Evolutionary conservation across 768 basidiomycete species (phyloP), one percentile per base, ranked within the genome.

Genomic region (Lepiota brunneoincarnata): DNA sequence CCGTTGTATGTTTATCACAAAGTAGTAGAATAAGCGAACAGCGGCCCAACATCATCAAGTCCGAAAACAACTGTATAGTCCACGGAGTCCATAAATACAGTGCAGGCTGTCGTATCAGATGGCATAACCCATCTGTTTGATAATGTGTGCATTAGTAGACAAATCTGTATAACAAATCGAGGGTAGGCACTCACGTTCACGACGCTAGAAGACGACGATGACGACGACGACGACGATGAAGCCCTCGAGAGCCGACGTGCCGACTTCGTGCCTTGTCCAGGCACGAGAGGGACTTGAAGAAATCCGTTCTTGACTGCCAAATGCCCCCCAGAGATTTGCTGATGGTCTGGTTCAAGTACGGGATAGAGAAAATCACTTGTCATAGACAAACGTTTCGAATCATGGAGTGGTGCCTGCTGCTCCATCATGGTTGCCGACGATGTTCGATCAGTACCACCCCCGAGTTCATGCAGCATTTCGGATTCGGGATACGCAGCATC

Each of bases 341-440:
- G 40, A 14, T 34, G 23, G 10, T 45, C 43, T 5, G 51, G 51
- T 39, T 53, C 43, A 37, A 53, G 36, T 12, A 53, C 43, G 7
- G 51, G 51, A 31, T 45, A 53, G 11, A 43, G 15, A 24, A 21
- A 53, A n/a, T 53, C 51, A 15, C 42, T 53, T 24, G 44, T 21
- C n/a, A 20, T 38, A 12, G 51, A 53, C 34, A 53, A 28, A 1
- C 14, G 26, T 15, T 28, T 37, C 15, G 7, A 0, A 5, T 20
- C 35, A 20, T 52, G 15, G 1, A 2, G 15, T 14, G n/a, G 51
- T 15, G 42, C 17, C 28, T 18, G 3, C 42, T 38, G 6, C 35
- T 24, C 42, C 14, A 31, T 18, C 34, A 53, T 36, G 2, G 51
- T 46, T 4, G 43, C 18, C 37, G 43, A 31, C 24, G 51, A 45